Conservation (phyloP, 1,284 basidiomycete genomes). For the Mycosarcoma mackinlayi region DNA sequence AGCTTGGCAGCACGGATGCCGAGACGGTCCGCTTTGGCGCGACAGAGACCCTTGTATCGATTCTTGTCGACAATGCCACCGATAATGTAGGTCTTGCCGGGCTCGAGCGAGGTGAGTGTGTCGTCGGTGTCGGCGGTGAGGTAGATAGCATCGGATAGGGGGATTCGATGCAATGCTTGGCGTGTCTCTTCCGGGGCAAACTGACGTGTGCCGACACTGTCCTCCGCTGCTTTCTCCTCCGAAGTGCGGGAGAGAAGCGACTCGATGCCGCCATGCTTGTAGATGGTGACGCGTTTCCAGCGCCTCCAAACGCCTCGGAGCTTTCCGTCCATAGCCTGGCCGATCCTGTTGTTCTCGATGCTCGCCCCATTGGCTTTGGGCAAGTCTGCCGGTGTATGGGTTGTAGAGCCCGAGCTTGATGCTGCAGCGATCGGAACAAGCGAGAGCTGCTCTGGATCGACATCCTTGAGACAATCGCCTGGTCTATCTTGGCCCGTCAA, state of each 20-base stretch:
- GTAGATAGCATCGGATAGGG: conserved; percentile 77
- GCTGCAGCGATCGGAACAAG: conserved; percentile 9
- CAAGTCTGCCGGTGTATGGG: not conserved
- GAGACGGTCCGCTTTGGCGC: conserved; percentile 82
- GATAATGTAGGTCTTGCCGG: conserved; percentile 91
- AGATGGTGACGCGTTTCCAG: conserved; percentile 86
- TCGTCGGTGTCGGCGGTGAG: conserved; percentile 93
- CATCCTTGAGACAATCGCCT: conserved; percentile 26
- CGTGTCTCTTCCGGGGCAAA: conserved; percentile 12
- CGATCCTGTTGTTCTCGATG: conserved; percentile 74
- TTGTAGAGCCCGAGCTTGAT: not conserved
- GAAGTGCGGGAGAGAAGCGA: conserved; percentile 14
- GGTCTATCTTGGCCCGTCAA: conserved; percentile 77
- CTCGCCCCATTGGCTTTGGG: conserved; percentile 2
- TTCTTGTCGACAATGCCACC: conserved; percentile 97
- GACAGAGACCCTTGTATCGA: conserved; percentile 88
- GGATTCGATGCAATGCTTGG: conserved; percentile 25
- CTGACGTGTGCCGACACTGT: not conserved
- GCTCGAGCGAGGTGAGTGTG: conserved; percentile 81
- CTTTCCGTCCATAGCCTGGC: conserved; percentile 79
- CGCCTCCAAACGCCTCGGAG: conserved; percentile 78
- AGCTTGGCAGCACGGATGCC: conserved; percentile 86
- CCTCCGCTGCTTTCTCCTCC: not conserved
- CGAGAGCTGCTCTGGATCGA: conserved; percentile 28
- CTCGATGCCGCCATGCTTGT: conserved; percentile 72